Evolutionary conservation across 73 alveolate species (phyloP).

Genomic region (Breviolum minutum): DNA sequence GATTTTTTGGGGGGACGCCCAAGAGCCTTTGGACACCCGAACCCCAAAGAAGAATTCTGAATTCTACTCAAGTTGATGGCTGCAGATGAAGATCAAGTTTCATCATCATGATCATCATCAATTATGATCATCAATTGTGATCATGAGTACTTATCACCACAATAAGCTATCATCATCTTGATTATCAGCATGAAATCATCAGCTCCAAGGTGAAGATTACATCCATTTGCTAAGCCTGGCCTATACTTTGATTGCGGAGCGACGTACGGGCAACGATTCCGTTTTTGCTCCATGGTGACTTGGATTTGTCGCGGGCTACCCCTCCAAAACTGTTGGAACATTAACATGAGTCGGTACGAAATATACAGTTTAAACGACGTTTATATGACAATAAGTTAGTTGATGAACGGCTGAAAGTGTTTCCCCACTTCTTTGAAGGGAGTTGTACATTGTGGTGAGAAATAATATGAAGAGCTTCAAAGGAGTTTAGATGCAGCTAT

Average conservation of each 20-base stretch:
- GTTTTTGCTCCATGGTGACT: conserved; percentile 18
- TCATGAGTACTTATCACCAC: not conserved
- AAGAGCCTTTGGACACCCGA: too few species aligned
- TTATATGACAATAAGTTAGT: too few species aligned
- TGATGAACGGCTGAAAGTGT: too few species aligned
- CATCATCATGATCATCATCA: not conserved
- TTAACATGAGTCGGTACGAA: too few species aligned
- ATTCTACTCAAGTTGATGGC: too few species aligned
- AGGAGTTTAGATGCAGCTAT: too few species aligned
- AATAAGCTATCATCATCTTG: not conserved
- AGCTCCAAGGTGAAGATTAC: conserved; percentile 45
- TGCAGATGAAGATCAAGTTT: too few species aligned
- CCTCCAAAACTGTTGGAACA: not conserved
- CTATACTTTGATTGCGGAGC: conserved; percentile 69
- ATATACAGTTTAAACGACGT: too few species aligned
- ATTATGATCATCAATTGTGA: not conserved
- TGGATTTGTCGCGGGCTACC: not conserved
- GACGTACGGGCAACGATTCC: conserved; percentile 11
- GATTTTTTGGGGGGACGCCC: not conserved
- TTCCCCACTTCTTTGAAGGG: too few species aligned
- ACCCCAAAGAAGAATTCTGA: too few species aligned
- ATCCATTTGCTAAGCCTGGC: conserved; percentile 81
- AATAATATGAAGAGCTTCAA: too few species aligned
- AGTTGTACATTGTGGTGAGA: too few species aligned
- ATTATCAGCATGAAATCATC: not conserved